Evolutionary conservation across 768 basidiomycete species (phyloP), one percentile per base, ranked within the genome.

Genomic region (Mycena polygramma): DNA sequence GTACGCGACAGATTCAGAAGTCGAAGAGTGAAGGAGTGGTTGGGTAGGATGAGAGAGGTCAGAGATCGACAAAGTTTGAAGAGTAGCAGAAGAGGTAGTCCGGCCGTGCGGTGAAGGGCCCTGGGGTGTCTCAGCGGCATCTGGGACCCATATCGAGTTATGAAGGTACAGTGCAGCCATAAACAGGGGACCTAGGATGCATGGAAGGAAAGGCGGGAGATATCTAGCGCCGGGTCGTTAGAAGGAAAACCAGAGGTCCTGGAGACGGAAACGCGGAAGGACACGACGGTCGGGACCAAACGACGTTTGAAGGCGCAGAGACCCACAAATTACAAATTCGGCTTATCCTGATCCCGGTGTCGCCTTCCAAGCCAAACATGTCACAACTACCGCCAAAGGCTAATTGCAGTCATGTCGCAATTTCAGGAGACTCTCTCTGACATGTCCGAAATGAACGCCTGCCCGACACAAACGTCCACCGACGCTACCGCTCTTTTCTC

Each of bases 141-240:
- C 84, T 39, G 82, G 78, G 55, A 82, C 70, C 77, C 87, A 86
- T 63, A 89, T 75, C 39, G 86, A 82, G 74, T 89, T 86, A 78
- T 91, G 90, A 59, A 90, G 84, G 77, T 87, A 85, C 60, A 90
- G 77, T 60, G 88, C 88, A 64, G 89, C 86, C 91, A 92, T 92
- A 65, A 75, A 57, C 71, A 55, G 39, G 48, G 46, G 67, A n/a
- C 55, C 24, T 59, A 66, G 68, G 52, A 68, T 60, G 65, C 73
- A 76, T 77, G 55, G 62, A 77, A 73, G 49, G 59, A 57, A 71
- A 37, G 41, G 54, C 20, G 8, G 30, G 26, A 59, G 20, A 48
- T 35, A 35, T 46, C 11, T 26, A 37, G 36, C 20, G 53, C 19
- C 36, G 58, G 57, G 63, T 24, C n/a, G 54, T 2, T 10, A 54